A percentile compares a stretch with the other conserved stretches of the same genome.
phyloP scores from a whole-genome alignment of 495 filamentous ascomycete species.

The Copromyces sp. region DNA sequence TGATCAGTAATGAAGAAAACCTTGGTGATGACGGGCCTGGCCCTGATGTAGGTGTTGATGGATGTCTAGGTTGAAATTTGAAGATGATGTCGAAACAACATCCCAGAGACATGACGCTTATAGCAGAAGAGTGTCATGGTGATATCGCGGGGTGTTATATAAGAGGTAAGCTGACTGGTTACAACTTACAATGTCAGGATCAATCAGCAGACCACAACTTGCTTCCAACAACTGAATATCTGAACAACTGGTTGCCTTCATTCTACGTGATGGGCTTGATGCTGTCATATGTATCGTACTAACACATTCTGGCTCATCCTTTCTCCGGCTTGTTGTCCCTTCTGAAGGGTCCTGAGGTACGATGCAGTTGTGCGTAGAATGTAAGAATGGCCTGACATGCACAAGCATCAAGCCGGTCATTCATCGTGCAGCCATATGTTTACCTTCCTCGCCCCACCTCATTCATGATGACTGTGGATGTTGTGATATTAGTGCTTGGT shows the following conservation, averaged over 20 bases:
- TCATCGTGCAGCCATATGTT: neutral
- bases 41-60: neutral
- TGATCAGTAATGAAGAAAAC: neutral
- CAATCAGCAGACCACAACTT: neutral
- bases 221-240: neutral
- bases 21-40: neutral
- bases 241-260: neutral
- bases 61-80: neutral
- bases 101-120: neutral
- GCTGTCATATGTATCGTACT: neutral
- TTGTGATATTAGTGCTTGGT: neutral
- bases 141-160: neutral
- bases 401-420: neutral
- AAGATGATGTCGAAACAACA: neutral
- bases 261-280: neutral
- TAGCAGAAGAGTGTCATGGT: neutral
- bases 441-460: neutral
- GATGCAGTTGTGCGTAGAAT: neutral
- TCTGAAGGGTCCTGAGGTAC: neutral
- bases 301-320: neutral
- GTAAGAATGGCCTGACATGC: neutral
- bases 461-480: neutral
- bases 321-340: neutral
- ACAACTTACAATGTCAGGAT: neutral
- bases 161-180: neutral